Percentiles rank a stretch among this genome's conserved stretches.
Conservation (phyloP, 768 basidiomycete genomes). For the Xerocomellus dryophilus region DNA sequence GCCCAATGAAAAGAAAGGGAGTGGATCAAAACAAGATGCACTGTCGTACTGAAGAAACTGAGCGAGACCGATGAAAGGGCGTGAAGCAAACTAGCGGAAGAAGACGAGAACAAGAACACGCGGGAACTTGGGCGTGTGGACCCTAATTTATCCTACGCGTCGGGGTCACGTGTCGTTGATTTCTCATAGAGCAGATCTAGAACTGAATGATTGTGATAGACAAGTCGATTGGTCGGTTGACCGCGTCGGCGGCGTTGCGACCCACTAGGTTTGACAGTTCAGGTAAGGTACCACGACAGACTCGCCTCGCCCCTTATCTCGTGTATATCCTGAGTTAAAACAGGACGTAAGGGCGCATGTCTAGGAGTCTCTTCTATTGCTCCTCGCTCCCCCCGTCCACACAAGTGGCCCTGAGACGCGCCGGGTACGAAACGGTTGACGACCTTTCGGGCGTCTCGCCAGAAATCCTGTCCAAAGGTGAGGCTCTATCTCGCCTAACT, state of each 20-base stretch:
- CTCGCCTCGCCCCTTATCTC: not conserved
- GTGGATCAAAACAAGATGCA: conserved; percentile 7
- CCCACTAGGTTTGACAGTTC: not conserved
- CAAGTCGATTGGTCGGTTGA: not conserved
- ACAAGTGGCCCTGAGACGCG: conserved; percentile 44
- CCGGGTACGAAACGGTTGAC: conserved; percentile 57
- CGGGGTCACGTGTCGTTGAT: conserved; percentile 26
- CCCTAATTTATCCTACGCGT: conserved; percentile 31
- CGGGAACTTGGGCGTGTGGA: conserved; percentile 19
- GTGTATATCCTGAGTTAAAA: not conserved
- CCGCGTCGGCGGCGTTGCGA: not conserved
- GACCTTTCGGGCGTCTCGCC: conserved; percentile 46
- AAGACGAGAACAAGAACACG: conserved; percentile 27
- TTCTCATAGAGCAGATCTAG: conserved; percentile 3
- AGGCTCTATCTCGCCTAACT: not conserved
- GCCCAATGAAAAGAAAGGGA: conserved; percentile 15
- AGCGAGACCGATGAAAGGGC: conserved; percentile 17
- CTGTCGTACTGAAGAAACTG: conserved; percentile 5
- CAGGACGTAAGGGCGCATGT: conserved; percentile 24
- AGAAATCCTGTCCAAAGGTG: conserved; percentile 52
- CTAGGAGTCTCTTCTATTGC: conserved; percentile 45
- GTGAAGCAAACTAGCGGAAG: conserved; percentile 24
- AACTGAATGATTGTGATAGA: not conserved
- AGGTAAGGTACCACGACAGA: conserved; percentile 10
- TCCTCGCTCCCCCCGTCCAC: conserved; percentile 43